phyloP scores from a whole-genome alignment of 495 filamentous ascomycete species.

The Penicillium maclennaniae region DNA sequence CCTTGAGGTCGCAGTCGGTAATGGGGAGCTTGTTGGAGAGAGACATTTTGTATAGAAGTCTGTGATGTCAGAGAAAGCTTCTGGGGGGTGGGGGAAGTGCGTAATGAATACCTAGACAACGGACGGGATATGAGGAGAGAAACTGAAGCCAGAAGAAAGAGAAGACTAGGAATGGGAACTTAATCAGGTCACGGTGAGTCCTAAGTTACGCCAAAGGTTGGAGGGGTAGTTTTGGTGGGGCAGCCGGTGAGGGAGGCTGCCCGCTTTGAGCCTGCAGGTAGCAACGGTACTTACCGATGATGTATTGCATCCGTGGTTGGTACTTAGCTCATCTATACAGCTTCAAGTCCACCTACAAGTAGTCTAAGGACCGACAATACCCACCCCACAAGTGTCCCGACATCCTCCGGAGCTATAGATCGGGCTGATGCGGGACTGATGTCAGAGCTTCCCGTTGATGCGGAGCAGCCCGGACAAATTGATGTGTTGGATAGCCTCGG shows the following conservation, averaged over 20 bases:
- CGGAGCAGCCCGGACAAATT: conserved; percentile 35
- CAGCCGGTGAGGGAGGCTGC: conserved; percentile 23
- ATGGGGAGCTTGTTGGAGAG: conserved; percentile 97
- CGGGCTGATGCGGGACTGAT: conserved; percentile 51
- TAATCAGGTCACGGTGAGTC: conserved; percentile 32
- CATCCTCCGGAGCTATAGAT: conserved; percentile 32
- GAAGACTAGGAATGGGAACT: conserved; percentile 3
- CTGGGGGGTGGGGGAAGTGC: neutral
- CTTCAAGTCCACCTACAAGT: neutral
- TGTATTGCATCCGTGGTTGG: conserved; percentile 6
- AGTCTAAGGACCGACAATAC: conserved; percentile 4
- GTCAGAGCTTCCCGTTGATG: conserved; percentile 33
- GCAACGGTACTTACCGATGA: conserved; percentile 11
- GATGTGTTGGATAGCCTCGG: conserved; percentile 38
- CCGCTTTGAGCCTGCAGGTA: conserved; percentile 14
- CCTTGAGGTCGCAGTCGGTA: conserved; percentile 93
- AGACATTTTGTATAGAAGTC: conserved; percentile 66
- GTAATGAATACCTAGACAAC: conserved; percentile 11
- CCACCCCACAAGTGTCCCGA: conserved; percentile 5
- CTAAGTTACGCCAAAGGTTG: conserved; percentile 27
- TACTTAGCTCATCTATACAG: conserved; percentile 1
- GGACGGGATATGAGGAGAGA: conserved; percentile 7
- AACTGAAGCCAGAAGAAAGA: conserved; percentile 1
- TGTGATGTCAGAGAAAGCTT: conserved; percentile 9
- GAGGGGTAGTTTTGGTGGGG: conserved; percentile 27